Base-by-base conservation (phyloP, 139 green algal genomes). In the Micromonas pusilla region DNA sequence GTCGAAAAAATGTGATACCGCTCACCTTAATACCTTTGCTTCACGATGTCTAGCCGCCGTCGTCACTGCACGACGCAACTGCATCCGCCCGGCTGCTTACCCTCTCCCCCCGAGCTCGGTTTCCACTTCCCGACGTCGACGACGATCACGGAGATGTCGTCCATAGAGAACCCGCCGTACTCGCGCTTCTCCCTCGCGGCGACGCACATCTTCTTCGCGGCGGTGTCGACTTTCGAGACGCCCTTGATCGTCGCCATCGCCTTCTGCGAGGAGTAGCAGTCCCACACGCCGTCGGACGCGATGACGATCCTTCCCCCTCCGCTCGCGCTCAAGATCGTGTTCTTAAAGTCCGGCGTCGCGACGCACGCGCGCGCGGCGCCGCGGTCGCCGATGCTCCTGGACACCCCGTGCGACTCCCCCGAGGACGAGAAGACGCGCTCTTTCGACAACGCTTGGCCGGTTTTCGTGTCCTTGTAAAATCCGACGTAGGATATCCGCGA, bases 91-190 rank as follows among this genome's bases (percentile, higher is more conserved):
- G n/a, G n/a, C n/a, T n/a, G n/a, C n/a, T n/a, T n/a, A n/a, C n/a
- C n/a, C n/a, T n/a, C n/a, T n/a, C n/a, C n/a, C n/a, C n/a, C n/a
- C n/a, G n/a, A n/a, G n/a, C n/a, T n/a, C n/a, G n/a, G n/a, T n/a
- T n/a, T n/a, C n/a, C n/a, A n/a, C n/a, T 32, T 25, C 1, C 31
- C 31, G 28, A 70, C 28, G 31, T 34, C 31, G 63, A 70, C 28
- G 31, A 34, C 63, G 63, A 70, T 70, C 16, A 34, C 26, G 1
- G 63, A 70, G 31, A 70, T 70, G 31, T 70, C 63, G 31, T 70
- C 63, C 63, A 70, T 31, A 23, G 63, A 3, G 28, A 39, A 34
- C 1, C 63, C 63, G 6, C 28, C 23, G 31, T 37, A 70, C 3
- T 32, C 63, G 20, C 63, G 63, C 28, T 70, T 34, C 28, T 70